Evolutionary conservation across 192 early-diverging fungal species (phyloP).

Genomic region (Mycoemilia scoparia): DNA sequence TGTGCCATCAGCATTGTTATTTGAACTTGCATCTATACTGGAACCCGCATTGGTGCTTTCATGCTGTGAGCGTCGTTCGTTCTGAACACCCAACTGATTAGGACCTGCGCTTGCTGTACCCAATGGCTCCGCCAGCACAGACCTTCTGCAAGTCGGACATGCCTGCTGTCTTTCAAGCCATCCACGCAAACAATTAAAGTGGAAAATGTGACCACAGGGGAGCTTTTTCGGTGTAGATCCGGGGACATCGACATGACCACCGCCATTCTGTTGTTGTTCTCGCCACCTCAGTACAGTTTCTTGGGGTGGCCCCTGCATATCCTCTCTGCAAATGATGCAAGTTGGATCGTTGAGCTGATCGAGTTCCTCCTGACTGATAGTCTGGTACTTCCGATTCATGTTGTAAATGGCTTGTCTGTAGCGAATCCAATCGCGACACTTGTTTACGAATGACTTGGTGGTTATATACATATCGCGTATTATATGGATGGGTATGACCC

Average conservation of each 20-base stretch:
- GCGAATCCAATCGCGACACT: slow-evolving; percentile 72
- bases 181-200: slow-evolving; percentile 86
- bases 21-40: too few relatives aligned
- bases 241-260: slow-evolving; percentile 7
- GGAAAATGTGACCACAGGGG: slow-evolving; percentile 94
- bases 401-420: slow-evolving; percentile 88
- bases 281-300: slow-evolving; percentile 10
- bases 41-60: too few relatives aligned
- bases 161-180: slow-evolving; percentile 97
- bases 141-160: slow-evolving; percentile 73
- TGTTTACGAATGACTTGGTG: slow-evolving; percentile 72
- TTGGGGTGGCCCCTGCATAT: slow-evolving; percentile 45
- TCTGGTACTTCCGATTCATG: slow-evolving; percentile 93
- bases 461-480: slow-evolving; percentile 93
- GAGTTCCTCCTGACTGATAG: slow-evolving; percentile 71
- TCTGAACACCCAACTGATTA: too few relatives aligned
- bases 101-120: too few relatives aligned
- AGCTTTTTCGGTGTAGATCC: slow-evolving; percentile 77
- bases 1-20: too few relatives aligned
- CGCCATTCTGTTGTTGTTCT: slow-evolving; percentile 10
- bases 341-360: slow-evolving; percentile 47
- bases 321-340: slow-evolving; percentile 96
- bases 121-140: slow-evolving; percentile 13
- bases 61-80: too few relatives aligned
- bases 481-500: slow-evolving; percentile 86